These are phyloP conservation scores for Suillus occidentalis DNA, from an alignment of 768 basidiomycete species.

Conservation along the genomic window DNA sequence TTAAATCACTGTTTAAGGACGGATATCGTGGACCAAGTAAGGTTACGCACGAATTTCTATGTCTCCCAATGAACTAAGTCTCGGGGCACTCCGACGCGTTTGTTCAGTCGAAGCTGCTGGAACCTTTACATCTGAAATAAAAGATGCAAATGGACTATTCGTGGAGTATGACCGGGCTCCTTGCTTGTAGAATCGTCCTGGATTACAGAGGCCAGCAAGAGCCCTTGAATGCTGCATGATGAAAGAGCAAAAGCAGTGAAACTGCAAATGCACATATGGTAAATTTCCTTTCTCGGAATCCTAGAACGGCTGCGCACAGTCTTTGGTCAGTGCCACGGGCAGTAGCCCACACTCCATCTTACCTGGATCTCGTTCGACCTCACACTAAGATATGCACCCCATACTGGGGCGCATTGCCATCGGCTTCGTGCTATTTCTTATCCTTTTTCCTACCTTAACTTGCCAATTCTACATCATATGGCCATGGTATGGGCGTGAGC, in stretches of 20 bases:
- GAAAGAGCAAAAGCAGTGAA: not conserved
- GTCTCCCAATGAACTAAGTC: slow-evolving; percentile 21
- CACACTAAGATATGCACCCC: slow-evolving; percentile 36
- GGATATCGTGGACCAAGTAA: not conserved
- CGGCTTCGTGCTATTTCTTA: slow-evolving; percentile 66
- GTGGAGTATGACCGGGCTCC: not conserved
- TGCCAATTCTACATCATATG: slow-evolving; percentile 87
- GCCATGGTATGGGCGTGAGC: slow-evolving; percentile 86
- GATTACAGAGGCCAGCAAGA: not conserved
- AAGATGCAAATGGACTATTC: slow-evolving; percentile 2
- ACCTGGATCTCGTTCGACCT: slow-evolving; percentile 9
- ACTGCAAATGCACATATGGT: not conserved
- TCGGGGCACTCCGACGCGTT: slow-evolving; percentile 8
- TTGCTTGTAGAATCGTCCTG: slow-evolving; percentile 2
- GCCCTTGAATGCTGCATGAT: slow-evolving; percentile 12
- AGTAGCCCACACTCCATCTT: slow-evolving; percentile 3
- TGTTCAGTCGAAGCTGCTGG: not conserved
- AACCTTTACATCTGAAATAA: slow-evolving; percentile 7
- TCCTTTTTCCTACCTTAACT: slow-evolving; percentile 86
- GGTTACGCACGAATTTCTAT: slow-evolving; percentile 23
- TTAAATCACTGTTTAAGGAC: not conserved
- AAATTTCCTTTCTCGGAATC: slow-evolving; percentile 3
- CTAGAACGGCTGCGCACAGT: not conserved
- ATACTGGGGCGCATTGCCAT: slow-evolving; percentile 65
- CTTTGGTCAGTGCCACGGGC: not conserved